Evolutionary conservation across 257 asterid genomes (phyloP).

Genomic region (Cynanchum wilfordii): DNA sequence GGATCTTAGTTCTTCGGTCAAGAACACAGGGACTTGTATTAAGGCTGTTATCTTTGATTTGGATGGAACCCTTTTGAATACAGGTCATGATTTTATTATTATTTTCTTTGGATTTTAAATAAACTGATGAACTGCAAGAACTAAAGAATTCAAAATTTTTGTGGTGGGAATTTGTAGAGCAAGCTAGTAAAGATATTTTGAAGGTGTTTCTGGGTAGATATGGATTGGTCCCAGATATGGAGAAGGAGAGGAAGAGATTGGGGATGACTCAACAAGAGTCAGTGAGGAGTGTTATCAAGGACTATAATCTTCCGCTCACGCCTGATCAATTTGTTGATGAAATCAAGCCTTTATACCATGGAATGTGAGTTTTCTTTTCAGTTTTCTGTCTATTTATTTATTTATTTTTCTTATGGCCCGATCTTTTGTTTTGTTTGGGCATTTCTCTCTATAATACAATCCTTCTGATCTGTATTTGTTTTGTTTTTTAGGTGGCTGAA

Average conservation of each 20-base stretch:
- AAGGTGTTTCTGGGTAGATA: slow-evolving; percentile 61
- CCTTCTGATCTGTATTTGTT: slow-evolving; percentile 7
- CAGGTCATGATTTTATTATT: slow-evolving; percentile 36
- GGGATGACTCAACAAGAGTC: slow-evolving; percentile 60
- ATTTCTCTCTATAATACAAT: not conserved
- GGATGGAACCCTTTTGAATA: slow-evolving; percentile 83
- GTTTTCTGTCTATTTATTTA: not conserved
- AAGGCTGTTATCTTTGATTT: slow-evolving; percentile 78
- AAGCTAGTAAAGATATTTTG: slow-evolving; percentile 51
- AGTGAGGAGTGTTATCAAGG: slow-evolving; percentile 40
- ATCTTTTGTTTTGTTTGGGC: not conserved
- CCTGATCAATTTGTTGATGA: slow-evolving; percentile 53
- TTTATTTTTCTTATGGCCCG: no score
- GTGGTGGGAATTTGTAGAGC: slow-evolving; percentile 42
- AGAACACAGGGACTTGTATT: slow-evolving; percentile 18
- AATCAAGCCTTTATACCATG: slow-evolving; percentile 63
- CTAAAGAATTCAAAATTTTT: not conserved
- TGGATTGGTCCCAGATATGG: slow-evolving; percentile 59
- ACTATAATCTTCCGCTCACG: slow-evolving; percentile 71
- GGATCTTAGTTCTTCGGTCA: slow-evolving; percentile 11
- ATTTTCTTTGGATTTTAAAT: not conserved
- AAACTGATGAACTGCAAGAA: not conserved
- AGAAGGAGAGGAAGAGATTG: slow-evolving; percentile 66
- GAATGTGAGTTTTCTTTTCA: slow-evolving; percentile 46
- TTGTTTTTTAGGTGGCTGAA: slow-evolving; percentile 51